Base-by-base conservation (phyloP, 2,329 filamentous ascomycete species). In the Fusarium sp. region DNA sequence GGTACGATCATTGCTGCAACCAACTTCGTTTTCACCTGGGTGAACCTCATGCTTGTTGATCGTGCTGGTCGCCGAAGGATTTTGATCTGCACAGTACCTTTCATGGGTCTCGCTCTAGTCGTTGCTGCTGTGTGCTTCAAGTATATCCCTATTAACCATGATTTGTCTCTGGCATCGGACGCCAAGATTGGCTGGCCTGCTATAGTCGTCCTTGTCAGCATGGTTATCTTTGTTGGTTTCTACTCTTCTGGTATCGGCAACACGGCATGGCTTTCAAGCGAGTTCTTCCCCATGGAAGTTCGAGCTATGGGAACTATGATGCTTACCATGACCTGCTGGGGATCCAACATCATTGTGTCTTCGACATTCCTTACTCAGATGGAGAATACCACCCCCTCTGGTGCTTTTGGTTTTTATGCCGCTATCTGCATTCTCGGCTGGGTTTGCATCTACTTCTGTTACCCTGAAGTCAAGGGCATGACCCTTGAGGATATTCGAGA, bases 381-480 rank as follows among this genome's bases (percentile, higher is more conserved):
- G 82, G 82, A 88, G 68, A 79, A 78, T n/a, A 85, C 83, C 60
- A 87, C 86, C 0, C 85, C 86, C 0, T 84, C 81, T 5, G 86
- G 86, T 2, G 83, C 86, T 0, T 88, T 88, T 67, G 86, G 85
- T 8, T 88, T 88, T 77, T 88, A 87, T 62, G 84, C 85, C 2
- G 84, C 80, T 1, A 85, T 88, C 40, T 88, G 85, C 71, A 81
- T 85, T 62, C 71, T 85, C 42, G 86, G 86, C 81, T 85, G 72
- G 67, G 64, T 66, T 9, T 77, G 67, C 62, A 82, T 88, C 30
- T 82, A 84, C 60, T 85, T 87, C 79, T 87, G 80, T 72, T 89
- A 88, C 72, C 87, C 87, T 1, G 86, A 89, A 69, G 86, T 87
- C 4, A 87, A 88, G 71, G 86, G 87, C 16, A 85, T 89, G 82